Evolutionary conservation across 345 rosid species (phyloP).

Genomic region (Psidium friedrichsthalianum): DNA sequence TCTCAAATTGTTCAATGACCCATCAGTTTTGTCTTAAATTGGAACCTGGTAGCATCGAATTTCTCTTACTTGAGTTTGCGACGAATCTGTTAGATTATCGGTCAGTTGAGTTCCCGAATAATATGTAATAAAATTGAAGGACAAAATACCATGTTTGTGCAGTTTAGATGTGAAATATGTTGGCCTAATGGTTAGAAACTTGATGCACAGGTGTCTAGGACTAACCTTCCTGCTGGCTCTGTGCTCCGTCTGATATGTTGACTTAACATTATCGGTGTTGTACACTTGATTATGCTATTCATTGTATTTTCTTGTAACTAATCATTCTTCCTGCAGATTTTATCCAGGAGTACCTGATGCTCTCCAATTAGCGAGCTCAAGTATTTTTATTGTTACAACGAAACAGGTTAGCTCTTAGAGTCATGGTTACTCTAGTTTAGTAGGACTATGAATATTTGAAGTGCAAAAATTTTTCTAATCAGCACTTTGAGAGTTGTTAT

Average conservation of each 20-base stretch:
- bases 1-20: too few species aligned
- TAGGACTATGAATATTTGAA: neutral
- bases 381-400: conserved; percentile 67
- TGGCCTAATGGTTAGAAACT: neutral
- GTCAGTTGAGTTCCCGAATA: neutral
- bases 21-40: neutral
- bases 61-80: neutral
- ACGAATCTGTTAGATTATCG: neutral
- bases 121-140: neutral
- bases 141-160: neutral
- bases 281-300: neutral
- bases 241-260: neutral
- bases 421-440: neutral
- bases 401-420: conserved; percentile 44
- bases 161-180: neutral
- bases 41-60: neutral
- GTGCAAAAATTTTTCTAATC: neutral
- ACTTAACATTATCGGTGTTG: neutral
- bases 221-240: neutral
- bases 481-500: neutral
- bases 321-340: conserved; percentile 37
- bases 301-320: neutral
- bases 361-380: conserved; percentile 71
- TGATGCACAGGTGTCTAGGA: neutral
- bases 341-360: conserved; percentile 92